Conservation (phyloP, 495 filamentous ascomycete species). For the Lichenothelia convexa region DNA sequence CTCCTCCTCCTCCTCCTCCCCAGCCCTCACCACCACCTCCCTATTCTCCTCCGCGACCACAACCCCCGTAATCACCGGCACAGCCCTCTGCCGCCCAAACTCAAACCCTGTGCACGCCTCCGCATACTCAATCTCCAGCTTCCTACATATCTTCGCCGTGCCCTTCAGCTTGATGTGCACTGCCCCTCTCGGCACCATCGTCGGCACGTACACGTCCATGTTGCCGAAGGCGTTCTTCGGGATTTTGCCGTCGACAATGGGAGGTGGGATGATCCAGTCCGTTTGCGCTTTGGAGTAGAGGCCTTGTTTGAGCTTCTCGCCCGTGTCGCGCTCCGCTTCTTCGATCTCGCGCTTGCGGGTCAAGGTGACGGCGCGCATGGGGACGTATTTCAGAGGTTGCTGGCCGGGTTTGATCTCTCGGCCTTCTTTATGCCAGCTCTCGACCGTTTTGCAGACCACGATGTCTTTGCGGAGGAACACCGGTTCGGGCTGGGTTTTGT, state of each 20-base stretch:
- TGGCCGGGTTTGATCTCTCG: constrained; percentile 50
- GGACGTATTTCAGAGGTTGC: constrained; percentile 66
- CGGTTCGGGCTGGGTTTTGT: constrained; percentile 49
- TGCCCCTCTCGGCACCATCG: constrained; percentile 76
- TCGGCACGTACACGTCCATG: constrained; percentile 85
- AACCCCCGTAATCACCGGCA: constrained; percentile 79
- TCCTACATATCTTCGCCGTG: constrained; percentile 60
- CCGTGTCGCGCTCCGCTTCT: constrained; percentile 56
- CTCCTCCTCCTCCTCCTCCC: constrained; percentile 48
- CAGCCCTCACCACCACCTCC: constrained; percentile 56
- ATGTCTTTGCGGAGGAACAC: constrained; percentile 72
- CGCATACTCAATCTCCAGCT: constrained; percentile 71
- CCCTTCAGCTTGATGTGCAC: constrained; percentile 67
- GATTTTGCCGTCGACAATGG: constrained; percentile 55
- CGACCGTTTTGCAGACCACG: constrained; percentile 67
- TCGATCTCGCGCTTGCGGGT: constrained; percentile 80
- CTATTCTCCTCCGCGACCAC: constrained; percentile 70
- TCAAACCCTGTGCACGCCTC: constrained; percentile 96
- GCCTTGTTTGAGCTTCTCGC: constrained; percentile 70
- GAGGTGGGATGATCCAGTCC: constrained; percentile 77
- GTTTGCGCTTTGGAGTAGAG: constrained; percentile 77
- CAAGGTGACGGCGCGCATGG: constrained; percentile 77
- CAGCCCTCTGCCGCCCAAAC: constrained; percentile 81
- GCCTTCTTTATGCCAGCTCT: constrained; percentile 97
- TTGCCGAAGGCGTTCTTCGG: constrained; percentile 93